Conservation (phyloP, 495 filamentous ascomycete species). For the Astrocystis sublimbata region DNA sequence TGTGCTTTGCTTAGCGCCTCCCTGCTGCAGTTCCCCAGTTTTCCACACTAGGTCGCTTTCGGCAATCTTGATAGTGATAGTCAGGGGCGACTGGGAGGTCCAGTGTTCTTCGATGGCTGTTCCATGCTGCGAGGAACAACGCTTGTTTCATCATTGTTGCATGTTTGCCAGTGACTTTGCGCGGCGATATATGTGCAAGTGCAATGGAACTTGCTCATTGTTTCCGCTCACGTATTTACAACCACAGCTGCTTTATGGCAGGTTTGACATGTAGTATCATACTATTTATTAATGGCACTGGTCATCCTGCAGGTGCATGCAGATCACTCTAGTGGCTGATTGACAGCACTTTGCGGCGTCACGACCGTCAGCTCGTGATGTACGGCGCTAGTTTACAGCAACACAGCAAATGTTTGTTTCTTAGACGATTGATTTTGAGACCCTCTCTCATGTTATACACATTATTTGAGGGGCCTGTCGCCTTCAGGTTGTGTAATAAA, state of each 20-base stretch:
- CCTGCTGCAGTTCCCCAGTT: background rate
- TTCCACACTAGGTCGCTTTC: slow-evolving; percentile 1
- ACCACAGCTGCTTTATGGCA: no score
- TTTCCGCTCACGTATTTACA: no score
- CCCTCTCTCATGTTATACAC: background rate
- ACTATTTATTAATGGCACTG: no score
- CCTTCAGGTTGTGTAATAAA: no score
- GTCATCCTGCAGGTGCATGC: background rate
- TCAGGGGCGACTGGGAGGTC: slow-evolving; percentile 26
- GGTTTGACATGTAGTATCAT: no score
- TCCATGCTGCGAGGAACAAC: slow-evolving; percentile 22
- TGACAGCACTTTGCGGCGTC: background rate
- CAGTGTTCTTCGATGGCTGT: slow-evolving; percentile 13
- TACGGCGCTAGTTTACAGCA: background rate
- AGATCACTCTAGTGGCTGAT: background rate
- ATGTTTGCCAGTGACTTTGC: slow-evolving; percentile 1
- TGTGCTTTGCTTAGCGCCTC: slow-evolving; percentile 5
- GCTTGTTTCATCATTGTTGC: slow-evolving; percentile 27
- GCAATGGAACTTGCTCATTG: no score
- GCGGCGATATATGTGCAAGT: background rate
- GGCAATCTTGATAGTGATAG: slow-evolving; percentile 21
- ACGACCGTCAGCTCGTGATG: background rate
- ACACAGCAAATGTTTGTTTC: background rate
- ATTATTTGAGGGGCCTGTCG: background rate
- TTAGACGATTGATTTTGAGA: background rate